Percentiles rank a stretch among this genome's conserved stretches.
These are phyloP conservation scores for Hortiboletus flavorubellus DNA, from an alignment of 768 basidiomycete species.

Conservation along the genomic window DNA sequence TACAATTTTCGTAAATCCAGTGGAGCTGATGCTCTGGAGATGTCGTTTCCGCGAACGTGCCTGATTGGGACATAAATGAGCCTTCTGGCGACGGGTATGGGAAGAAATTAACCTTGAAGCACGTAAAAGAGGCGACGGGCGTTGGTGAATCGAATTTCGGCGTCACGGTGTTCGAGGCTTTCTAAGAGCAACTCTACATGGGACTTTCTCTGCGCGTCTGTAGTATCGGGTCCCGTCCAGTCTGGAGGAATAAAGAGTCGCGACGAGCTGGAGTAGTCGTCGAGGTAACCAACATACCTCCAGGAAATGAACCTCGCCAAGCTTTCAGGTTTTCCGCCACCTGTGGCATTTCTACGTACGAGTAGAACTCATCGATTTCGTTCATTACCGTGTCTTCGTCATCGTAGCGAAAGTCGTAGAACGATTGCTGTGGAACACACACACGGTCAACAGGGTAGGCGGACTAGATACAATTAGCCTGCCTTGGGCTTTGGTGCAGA, in stretches of 20 bases:
- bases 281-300: slow-evolving; percentile 47
- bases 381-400: slow-evolving; percentile 95
- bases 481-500: slow-evolving; percentile 76
- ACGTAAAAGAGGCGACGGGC: slow-evolving; percentile 87
- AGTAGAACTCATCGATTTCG: slow-evolving; percentile 97
- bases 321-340: slow-evolving; percentile 83
- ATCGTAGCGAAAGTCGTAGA: slow-evolving; percentile 91
- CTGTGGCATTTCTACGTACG: slow-evolving; percentile 93
- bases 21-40: slow-evolving; percentile 94
- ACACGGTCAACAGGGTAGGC: slow-evolving; percentile 18
- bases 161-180: slow-evolving; percentile 81
- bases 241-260: slow-evolving; percentile 39
- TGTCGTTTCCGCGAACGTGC: slow-evolving; percentile 86
- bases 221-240: slow-evolving; percentile 66
- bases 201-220: slow-evolving; percentile 57
- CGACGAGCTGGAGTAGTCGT: background rate
- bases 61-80: slow-evolving; percentile 37
- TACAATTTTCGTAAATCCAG: slow-evolving; percentile 94
- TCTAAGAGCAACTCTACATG: slow-evolving; percentile 82
- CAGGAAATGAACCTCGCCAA: slow-evolving; percentile 80
- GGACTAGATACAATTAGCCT: slow-evolving; percentile 21
- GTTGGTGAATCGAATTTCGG: slow-evolving; percentile 81
- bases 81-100: background rate
- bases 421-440: slow-evolving; percentile 59
- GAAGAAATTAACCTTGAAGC: slow-evolving; percentile 66